These are phyloP conservation scores for Penstemon newberryi DNA, from an alignment of 257 asterid genomes.

Conservation along the genomic window DNA sequence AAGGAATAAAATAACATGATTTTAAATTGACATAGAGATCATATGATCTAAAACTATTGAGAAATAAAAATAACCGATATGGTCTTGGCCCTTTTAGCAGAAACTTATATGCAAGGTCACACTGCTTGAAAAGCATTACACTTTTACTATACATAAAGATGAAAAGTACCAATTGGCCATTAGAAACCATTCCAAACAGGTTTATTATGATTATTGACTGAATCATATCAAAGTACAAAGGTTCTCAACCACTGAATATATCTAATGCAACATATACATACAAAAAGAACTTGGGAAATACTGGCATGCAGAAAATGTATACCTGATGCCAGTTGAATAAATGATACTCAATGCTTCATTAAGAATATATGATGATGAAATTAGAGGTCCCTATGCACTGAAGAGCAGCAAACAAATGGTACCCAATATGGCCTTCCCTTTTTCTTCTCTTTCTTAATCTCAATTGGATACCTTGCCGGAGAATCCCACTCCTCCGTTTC, in stretches of 20 bases:
- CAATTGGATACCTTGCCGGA: constrained; percentile 81
- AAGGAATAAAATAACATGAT: no score
- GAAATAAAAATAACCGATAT: no score
- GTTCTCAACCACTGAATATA: neutral
- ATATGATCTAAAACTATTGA: no score
- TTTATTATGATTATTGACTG: no score
- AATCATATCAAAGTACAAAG: neutral
- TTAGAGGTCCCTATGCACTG: constrained; percentile 57
- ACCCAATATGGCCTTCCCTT: constrained; percentile 70
- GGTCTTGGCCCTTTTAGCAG: no score
- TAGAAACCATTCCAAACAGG: no score
- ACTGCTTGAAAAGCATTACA: no score
- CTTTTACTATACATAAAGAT: no score
- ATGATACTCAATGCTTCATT: constrained; percentile 17
- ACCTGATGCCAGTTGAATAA: constrained; percentile 14
- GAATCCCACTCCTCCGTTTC: constrained; percentile 84
- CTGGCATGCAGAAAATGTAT: neutral
- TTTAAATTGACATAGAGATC: no score
- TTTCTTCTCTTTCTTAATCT: constrained; percentile 79
- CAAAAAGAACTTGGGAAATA: constrained; percentile 26
- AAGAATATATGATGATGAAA: neutral
- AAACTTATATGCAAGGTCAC: no score
- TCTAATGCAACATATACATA: constrained; percentile 20
- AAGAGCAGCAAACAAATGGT: constrained; percentile 87
- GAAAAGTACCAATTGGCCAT: no score